Evolutionary conservation across 345 rosid species (phyloP).

Genomic region (Hirschfeldia incana): DNA sequence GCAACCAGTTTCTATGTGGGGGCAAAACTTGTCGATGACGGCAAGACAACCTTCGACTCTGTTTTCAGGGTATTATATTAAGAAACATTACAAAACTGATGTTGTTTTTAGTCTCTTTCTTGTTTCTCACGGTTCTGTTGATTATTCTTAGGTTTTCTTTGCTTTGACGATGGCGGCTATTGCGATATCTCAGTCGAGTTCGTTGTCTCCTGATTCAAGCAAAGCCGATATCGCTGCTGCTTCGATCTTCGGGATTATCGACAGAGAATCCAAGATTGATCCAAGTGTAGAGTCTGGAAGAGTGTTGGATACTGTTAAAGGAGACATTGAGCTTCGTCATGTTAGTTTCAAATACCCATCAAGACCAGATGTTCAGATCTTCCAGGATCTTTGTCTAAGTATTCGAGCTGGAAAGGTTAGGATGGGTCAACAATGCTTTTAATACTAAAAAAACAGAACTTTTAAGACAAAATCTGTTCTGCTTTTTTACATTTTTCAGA

Average conservation of each 20-base stretch:
- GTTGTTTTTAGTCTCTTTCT: not conserved
- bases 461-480: not conserved
- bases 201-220: constrained; percentile 64
- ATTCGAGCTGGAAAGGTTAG: constrained; percentile 78
- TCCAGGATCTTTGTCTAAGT: constrained; percentile 59
- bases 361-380: constrained; percentile 72
- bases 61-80: constrained; percentile 58
- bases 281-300: constrained; percentile 69
- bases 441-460: not conserved
- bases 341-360: constrained; percentile 73
- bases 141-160: constrained; percentile 58
- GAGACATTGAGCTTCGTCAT: constrained; percentile 71
- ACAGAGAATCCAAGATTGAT: constrained; percentile 64
- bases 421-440: not conserved
- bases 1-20: constrained; percentile 77
- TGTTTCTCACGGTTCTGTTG: not conserved
- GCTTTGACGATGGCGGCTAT: constrained; percentile 67
- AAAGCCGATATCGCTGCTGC: constrained; percentile 67
- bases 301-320: constrained; percentile 52
- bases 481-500: constrained; percentile 41
- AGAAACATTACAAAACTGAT: not conserved
- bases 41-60: constrained; percentile 53
- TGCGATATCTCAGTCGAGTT: constrained; percentile 72
- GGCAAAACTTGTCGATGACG: constrained; percentile 57
- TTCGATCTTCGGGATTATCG: constrained; percentile 68